phyloP scores from a whole-genome alignment of 768 basidiomycete species.

The Amanita thiersii region DNA sequence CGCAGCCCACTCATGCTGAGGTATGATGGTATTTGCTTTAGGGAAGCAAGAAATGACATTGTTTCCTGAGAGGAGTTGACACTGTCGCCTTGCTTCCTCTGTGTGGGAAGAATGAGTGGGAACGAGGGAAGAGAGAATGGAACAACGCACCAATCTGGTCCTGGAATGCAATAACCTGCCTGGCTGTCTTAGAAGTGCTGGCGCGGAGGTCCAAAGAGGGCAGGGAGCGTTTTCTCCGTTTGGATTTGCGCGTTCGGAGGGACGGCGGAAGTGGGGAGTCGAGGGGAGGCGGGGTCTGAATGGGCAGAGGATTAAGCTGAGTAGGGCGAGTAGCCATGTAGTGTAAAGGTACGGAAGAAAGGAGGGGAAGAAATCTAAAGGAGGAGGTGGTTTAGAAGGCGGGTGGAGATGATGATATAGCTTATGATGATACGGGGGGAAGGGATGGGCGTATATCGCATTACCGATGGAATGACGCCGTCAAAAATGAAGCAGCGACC shows the following conservation, averaged over 20 bases:
- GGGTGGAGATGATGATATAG: conserved; percentile 3
- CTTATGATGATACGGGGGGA: not conserved
- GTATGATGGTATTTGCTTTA: conserved; percentile 37
- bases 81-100: conserved; percentile 38
- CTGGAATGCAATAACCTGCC: conserved; percentile 33
- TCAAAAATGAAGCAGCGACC: not conserved
- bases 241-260: conserved; percentile 17
- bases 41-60: conserved; percentile 76
- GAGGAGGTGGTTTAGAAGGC: not conserved
- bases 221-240: conserved; percentile 21
- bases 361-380: conserved; percentile 1
- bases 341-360: conserved; percentile 1
- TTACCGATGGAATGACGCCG: conserved; percentile 5
- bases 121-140: conserved; percentile 5
- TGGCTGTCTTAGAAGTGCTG: conserved; percentile 21
- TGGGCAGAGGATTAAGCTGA: conserved; percentile 35
- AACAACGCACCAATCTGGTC: conserved; percentile 21
- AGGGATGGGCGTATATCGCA: conserved; percentile 7
- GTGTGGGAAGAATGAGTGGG: conserved; percentile 1
- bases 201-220: conserved; percentile 10
- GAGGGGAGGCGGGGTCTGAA: conserved; percentile 25
- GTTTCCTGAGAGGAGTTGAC: conserved; percentile 57
- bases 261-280: conserved; percentile 5
- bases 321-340: conserved; percentile 29
- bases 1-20: conserved; percentile 69